Evolutionary conservation across 192 early-diverging fungal genomes (phyloP).

Genomic region (Obelidium mucronatum): DNA sequence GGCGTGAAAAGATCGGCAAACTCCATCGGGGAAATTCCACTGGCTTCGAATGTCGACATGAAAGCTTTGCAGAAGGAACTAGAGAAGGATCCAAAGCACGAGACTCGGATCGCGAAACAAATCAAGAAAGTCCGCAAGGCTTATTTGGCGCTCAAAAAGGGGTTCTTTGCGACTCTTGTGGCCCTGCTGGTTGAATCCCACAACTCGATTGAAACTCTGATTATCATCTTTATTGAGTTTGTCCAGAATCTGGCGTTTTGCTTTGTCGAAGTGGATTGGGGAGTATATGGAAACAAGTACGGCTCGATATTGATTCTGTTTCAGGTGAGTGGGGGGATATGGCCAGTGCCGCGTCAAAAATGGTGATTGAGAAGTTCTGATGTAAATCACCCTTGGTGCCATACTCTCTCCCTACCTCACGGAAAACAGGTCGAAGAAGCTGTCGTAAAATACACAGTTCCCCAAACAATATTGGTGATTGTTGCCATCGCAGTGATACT

Average conservation of each 20-base stretch:
- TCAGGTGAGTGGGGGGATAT: conserved; percentile 15
- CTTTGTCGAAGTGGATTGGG: conserved; percentile 39
- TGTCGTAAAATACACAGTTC: conserved; percentile 35
- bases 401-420: not conserved
- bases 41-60: conserved; percentile 7
- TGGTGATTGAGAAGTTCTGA: not conserved
- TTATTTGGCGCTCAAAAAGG: conserved; percentile 30
- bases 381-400: too few relatives aligned
- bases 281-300: conserved; percentile 20
- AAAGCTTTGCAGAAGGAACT: conserved; percentile 26
- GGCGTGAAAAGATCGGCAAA: too few relatives aligned
- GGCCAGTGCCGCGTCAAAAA: not conserved
- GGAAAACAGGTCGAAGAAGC: conserved; percentile 35
- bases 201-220: conserved; percentile 19
- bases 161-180: conserved; percentile 37
- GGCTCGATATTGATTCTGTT: conserved; percentile 19
- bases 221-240: conserved; percentile 40
- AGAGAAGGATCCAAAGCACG: conserved; percentile 28
- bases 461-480: conserved; percentile 28
- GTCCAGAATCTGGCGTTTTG: conserved; percentile 39
- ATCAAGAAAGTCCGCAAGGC: conserved; percentile 4
- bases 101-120: not conserved
- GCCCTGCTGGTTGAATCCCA: conserved; percentile 37
- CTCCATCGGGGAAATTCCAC: too few relatives aligned
- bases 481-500: conserved; percentile 27